These are phyloP conservation scores for Irpex sp. DNA, from an alignment of 1,284 basidiomycete genomes.

Conservation along the genomic window DNA sequence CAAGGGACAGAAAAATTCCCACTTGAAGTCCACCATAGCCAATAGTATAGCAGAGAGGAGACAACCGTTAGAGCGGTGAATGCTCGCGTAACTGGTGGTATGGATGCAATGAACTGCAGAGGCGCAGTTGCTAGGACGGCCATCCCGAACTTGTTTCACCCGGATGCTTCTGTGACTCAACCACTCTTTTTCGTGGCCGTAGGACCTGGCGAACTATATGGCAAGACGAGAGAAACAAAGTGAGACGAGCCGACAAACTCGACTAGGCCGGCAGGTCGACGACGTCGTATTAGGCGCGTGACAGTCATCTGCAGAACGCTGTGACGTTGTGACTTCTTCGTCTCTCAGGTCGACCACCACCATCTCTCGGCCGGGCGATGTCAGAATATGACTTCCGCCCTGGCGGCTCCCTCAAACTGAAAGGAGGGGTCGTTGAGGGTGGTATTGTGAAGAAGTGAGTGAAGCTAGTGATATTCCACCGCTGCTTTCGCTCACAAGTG, in stretches of 20 bases:
- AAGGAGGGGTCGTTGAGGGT: constrained; percentile 75
- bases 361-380: constrained; percentile 39
- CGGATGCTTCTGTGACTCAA: too few species aligned
- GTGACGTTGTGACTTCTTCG: constrained; percentile 18
- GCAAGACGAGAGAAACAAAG: neutral
- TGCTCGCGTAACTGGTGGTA: constrained; percentile 77
- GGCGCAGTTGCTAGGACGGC: constrained; percentile 67
- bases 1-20: constrained; percentile 58
- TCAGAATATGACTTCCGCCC: constrained; percentile 85
- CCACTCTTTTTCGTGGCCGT: too few species aligned
- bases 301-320: constrained; percentile 8
- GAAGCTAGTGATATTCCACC: neutral
- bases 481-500: constrained; percentile 12
- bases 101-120: constrained; percentile 60
- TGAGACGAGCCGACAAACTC: neutral
- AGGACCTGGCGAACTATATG: neutral
- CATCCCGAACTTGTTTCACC: constrained; percentile 37
- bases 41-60: constrained; percentile 62
- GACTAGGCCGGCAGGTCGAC: neutral
- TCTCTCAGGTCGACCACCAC: constrained; percentile 20
- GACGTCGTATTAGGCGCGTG: constrained; percentile 13
- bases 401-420: constrained; percentile 88
- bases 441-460: constrained; percentile 81
- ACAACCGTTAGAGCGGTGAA: constrained; percentile 70
- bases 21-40: constrained; percentile 54